phyloP scores from a whole-genome alignment of 169 alveolate species.

The Plasmodium vinckei region DNA sequence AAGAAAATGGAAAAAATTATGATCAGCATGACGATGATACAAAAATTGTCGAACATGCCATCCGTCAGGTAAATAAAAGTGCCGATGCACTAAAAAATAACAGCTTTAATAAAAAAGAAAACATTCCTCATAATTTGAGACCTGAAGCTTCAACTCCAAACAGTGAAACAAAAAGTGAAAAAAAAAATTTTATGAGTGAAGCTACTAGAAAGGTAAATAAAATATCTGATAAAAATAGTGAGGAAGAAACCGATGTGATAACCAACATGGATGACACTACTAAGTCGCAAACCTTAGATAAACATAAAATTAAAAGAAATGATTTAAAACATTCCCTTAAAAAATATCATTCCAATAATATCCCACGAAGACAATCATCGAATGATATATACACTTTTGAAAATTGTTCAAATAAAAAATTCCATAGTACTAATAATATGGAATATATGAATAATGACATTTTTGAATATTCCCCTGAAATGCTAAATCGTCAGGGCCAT shows the following conservation, averaged over 20 bases:
- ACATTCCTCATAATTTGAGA: no score
- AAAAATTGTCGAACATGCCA: no score
- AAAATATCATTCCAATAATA: slow-evolving; percentile 18
- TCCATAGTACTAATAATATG: slow-evolving; percentile 7
- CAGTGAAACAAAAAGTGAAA: not conserved
- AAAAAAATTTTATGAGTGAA: not conserved
- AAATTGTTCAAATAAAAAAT: slow-evolving; percentile 1
- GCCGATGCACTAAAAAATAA: no score
- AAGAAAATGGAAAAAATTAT: no score
- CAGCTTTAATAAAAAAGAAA: no score
- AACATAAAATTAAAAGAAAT: slow-evolving; percentile 3
- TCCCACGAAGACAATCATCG: no score
- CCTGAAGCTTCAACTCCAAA: no score
- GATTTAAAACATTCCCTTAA: slow-evolving; percentile 10
- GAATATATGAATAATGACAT: not conserved
- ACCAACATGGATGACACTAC: not conserved
- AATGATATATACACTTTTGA: not conserved
- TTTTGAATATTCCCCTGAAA: not conserved
- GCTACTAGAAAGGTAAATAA: slow-evolving; percentile 24
- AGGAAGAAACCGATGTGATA: not conserved
- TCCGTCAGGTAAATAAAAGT: no score
- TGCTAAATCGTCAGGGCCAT: not conserved
- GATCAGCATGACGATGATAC: no score
- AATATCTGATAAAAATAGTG: slow-evolving; percentile 4
- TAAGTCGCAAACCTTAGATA: not conserved